Evolutionary conservation across 163 green algal genomes (phyloP).

Genomic region (Chlorella variabilis): DNA sequence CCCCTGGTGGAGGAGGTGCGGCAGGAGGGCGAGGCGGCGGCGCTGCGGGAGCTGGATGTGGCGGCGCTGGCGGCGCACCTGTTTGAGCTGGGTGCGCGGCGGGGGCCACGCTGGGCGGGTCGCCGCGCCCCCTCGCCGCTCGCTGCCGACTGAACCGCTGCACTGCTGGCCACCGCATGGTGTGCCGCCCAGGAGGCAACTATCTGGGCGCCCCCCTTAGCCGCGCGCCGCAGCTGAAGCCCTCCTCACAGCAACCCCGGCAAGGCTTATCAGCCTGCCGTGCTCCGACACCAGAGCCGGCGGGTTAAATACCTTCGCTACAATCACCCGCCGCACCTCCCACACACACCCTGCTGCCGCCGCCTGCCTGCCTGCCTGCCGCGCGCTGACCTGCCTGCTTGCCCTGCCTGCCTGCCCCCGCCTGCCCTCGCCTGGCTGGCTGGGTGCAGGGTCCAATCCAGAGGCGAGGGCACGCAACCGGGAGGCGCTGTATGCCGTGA

Average conservation of each 20-base stretch:
- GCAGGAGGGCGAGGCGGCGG: background rate
- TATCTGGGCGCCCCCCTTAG: constrained; percentile 30
- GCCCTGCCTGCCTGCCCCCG: background rate
- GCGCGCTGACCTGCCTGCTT: background rate
- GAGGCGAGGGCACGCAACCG: constrained; percentile 55
- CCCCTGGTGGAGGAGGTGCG: constrained; percentile 59
- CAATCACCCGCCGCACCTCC: constrained; percentile 13
- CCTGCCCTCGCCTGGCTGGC: no score
- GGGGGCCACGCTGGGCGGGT: no score
- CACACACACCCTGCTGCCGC: background rate
- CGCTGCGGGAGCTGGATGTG: constrained; percentile 50
- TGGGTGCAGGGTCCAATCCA: constrained; percentile 47
- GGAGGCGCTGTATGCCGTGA: constrained; percentile 62
- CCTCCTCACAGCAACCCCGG: constrained; percentile 42
- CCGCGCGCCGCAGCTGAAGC: constrained; percentile 42
- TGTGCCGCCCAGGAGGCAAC: constrained; percentile 43
- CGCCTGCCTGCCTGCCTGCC: background rate
- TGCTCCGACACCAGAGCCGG: constrained; percentile 7
- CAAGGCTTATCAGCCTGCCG: constrained; percentile 32
- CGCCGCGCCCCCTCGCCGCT: background rate
- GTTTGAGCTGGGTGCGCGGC: constrained; percentile 65
- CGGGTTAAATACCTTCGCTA: constrained; percentile 47
- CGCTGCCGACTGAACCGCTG: background rate
- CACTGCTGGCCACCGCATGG: background rate
- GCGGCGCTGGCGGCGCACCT: constrained; percentile 53